phyloP scores from a whole-genome alignment of 768 basidiomycete genomes.

The Fomitopsis pulvina region DNA sequence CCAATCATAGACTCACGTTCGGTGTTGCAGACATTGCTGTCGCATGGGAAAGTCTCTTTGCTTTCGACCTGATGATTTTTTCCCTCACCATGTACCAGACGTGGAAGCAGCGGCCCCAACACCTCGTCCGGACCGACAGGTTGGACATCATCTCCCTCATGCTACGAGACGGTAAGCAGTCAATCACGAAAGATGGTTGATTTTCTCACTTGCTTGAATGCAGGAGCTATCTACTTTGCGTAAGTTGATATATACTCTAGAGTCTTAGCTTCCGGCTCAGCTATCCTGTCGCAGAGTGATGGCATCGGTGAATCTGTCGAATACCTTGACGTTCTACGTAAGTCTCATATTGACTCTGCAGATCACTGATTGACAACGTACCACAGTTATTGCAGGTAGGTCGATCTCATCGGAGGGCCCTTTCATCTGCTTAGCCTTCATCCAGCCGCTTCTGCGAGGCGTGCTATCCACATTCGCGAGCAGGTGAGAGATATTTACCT shows the following conservation, averaged over 20 bases:
- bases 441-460: constrained; percentile 39
- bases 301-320: constrained; percentile 44
- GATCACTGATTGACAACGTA: neutral
- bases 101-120: constrained; percentile 24
- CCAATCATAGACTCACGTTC: neutral
- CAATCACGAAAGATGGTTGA: neutral
- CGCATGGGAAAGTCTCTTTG: constrained; percentile 46
- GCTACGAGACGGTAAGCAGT: constrained; percentile 41
- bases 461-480: constrained; percentile 43
- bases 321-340: constrained; percentile 37
- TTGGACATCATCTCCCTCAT: constrained; percentile 33
- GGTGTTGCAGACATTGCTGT: constrained; percentile 21
- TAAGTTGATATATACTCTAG: constrained; percentile 22
- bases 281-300: constrained; percentile 33
- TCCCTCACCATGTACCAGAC: constrained; percentile 42
- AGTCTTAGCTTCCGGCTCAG: neutral
- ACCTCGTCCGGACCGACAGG: constrained; percentile 10
- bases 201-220: neutral
- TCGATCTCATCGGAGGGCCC: neutral
- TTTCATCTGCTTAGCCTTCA: too few species aligned
- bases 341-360: constrained; percentile 3
- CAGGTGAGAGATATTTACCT: constrained; percentile 28
- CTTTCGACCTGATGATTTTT: constrained; percentile 43
- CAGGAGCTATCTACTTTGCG: constrained; percentile 53
- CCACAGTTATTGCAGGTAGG: constrained; percentile 4